phyloP scores from a whole-genome alignment of 352 stramenopile species.

The Pythium folliculosum region DNA sequence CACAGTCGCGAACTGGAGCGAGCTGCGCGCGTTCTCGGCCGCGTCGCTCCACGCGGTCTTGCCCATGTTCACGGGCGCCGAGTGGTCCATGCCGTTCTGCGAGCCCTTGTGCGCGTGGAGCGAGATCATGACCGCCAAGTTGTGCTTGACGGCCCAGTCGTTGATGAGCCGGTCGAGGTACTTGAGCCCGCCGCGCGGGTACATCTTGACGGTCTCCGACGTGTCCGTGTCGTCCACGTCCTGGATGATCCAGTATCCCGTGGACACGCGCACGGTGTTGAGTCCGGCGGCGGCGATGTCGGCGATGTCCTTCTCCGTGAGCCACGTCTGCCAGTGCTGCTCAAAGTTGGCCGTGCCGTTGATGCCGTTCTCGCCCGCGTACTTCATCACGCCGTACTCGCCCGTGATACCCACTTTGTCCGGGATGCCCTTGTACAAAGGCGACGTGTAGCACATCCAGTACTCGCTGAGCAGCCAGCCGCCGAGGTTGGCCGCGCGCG shows the following conservation, averaged over 20 bases:
- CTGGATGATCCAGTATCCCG: conserved; percentile 80
- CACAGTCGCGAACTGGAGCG: conserved; percentile 53
- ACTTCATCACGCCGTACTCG: conserved; percentile 52
- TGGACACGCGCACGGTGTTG: conserved; percentile 75
- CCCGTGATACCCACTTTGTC: conserved; percentile 42
- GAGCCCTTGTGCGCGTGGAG: conserved; percentile 74
- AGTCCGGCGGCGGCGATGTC: conserved; percentile 60
- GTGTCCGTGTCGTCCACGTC: conserved; percentile 27
- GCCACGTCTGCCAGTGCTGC: conserved; percentile 51
- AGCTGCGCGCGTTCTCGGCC: conserved; percentile 57
- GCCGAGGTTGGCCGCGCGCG: conserved; percentile 78
- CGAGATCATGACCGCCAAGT: conserved; percentile 72
- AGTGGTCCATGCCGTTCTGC: conserved; percentile 82
- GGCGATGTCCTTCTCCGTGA: conserved; percentile 67
- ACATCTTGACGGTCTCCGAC: conserved; percentile 39
- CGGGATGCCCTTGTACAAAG: conserved; percentile 78
- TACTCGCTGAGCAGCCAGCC: conserved; percentile 83
- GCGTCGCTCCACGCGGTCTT: conserved; percentile 41
- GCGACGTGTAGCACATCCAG: conserved; percentile 76
- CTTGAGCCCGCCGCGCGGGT: conserved; percentile 41
- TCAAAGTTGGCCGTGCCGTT: conserved; percentile 43
- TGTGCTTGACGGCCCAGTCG: conserved; percentile 63
- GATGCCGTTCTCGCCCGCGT: conserved; percentile 40
- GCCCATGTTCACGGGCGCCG: conserved; percentile 33
- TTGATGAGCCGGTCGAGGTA: conserved; percentile 84